A percentile compares a stretch with the other conserved stretches of the same genome.
Evolutionary conservation across 306 rosid species (phyloP).

Genomic region (Spatholobus suberectus): DNA sequence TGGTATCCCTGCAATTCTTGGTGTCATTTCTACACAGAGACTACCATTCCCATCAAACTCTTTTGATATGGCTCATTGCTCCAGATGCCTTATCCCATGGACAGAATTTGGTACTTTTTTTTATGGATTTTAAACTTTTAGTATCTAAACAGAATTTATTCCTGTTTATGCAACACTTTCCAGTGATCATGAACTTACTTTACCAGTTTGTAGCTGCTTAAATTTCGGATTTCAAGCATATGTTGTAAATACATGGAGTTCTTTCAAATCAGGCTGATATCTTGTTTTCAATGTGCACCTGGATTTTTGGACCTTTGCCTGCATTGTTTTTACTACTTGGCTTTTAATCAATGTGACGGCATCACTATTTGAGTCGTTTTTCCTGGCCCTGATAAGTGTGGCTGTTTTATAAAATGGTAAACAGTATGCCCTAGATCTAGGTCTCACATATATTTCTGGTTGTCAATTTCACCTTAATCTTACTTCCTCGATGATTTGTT

Average conservation of each 20-base stretch:
- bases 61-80: slow-evolving; percentile 99
- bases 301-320: neutral
- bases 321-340: neutral
- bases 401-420: neutral
- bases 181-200: slow-evolving; percentile 23
- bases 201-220: slow-evolving; percentile 17
- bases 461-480: neutral
- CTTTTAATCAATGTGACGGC: neutral
- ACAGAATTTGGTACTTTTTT: slow-evolving; percentile 80
- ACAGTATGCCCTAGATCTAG: neutral
- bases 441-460: neutral
- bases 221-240: neutral
- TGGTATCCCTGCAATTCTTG: slow-evolving; percentile 98
- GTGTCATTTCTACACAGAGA: slow-evolving; percentile 91
- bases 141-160: slow-evolving; percentile 15
- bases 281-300: slow-evolving; percentile 3
- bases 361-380: neutral
- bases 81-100: slow-evolving; percentile 99
- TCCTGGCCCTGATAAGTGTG: neutral
- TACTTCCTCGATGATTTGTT: neutral
- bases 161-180: slow-evolving; percentile 10
- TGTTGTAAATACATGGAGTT: neutral
- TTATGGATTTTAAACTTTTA: slow-evolving; percentile 1
- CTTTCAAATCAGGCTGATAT: neutral
- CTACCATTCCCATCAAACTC: slow-evolving; percentile 98